A percentile compares a stretch with the other conserved stretches of the same genome.
phyloP scores from a whole-genome alignment of 495 filamentous ascomycete genomes.

The Cercophora sp. region DNA sequence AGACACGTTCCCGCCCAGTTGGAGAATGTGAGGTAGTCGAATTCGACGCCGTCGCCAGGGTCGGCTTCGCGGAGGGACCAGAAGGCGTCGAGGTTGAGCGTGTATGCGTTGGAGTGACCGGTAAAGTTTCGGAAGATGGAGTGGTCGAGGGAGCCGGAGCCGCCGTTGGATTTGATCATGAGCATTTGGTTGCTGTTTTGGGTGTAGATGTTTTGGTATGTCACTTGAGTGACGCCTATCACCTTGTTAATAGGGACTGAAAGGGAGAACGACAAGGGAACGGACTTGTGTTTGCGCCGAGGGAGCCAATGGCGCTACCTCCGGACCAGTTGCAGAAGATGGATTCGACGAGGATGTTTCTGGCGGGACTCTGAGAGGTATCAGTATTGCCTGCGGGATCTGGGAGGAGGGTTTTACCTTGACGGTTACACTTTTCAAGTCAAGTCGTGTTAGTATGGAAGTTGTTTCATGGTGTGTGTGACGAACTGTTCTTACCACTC shows the following conservation, averaged over 20 bases:
- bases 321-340: conserved; percentile 58
- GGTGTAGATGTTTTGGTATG: conserved; percentile 51
- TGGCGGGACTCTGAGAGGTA: conserved; percentile 21
- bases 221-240: conserved; percentile 40
- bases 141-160: conserved; percentile 42
- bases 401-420: not conserved
- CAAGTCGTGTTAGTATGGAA: not conserved
- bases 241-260: not conserved
- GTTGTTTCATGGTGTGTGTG: not conserved
- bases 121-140: conserved; percentile 54
- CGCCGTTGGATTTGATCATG: conserved; percentile 58
- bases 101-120: conserved; percentile 42
- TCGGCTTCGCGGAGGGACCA: conserved; percentile 18
- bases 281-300: conserved; percentile 28
- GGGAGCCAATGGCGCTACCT: conserved; percentile 52
- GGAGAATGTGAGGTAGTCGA: conserved; percentile 47
- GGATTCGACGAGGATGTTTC: conserved; percentile 51
- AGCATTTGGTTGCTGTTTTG: conserved; percentile 57
- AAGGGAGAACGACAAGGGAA: too few relatives aligned
- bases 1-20: conserved; percentile 57
- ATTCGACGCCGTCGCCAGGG: conserved; percentile 45
- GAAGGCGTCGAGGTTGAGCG: conserved; percentile 32
- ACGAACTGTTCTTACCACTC: conserved; percentile 44
- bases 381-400: not conserved
- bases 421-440: not conserved